Conservation (phyloP, 805 yeast genomes). For the Candida suzukii region DNA sequence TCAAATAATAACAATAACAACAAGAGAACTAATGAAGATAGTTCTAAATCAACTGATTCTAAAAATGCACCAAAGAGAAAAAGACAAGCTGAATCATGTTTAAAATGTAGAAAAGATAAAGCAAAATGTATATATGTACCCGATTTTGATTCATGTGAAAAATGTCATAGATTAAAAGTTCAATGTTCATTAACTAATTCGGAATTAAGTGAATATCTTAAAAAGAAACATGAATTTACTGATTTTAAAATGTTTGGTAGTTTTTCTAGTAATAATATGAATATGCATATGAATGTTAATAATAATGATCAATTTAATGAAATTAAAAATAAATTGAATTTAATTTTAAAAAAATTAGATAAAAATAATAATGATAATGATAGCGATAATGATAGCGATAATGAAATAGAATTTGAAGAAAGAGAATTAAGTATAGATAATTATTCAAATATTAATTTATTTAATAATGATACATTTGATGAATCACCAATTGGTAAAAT, state of each 20-base stretch:
- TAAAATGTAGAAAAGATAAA: slow-evolving; percentile 45
- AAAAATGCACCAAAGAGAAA: slow-evolving; percentile 10
- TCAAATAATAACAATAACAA: slow-evolving; percentile 1
- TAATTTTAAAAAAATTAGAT: too few relatives aligned
- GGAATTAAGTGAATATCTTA: neutral
- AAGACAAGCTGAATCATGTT: slow-evolving; percentile 33
- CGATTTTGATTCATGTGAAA: slow-evolving; percentile 36
- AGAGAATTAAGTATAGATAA: too few relatives aligned
- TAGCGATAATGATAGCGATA: neutral
- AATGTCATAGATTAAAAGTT: slow-evolving; percentile 41
- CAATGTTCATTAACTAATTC: slow-evolving; percentile 38
- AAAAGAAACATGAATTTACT: neutral
- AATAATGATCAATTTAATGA: neutral
- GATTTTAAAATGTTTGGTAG: neutral
- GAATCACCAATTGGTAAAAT: slow-evolving; percentile 26
- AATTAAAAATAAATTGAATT: neutral
- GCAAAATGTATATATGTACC: slow-evolving; percentile 51
- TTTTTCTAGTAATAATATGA: neutral
- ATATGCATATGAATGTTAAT: neutral
- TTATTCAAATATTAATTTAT: neutral
- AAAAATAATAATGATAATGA: neutral
- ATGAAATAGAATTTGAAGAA: neutral
- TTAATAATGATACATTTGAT: neutral
- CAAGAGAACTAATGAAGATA: slow-evolving; percentile 2
- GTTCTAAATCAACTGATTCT: slow-evolving; percentile 4